Evolutionary conservation across 2,329 filamentous ascomycete genomes (phyloP).

Genomic region (Sarocladium kiliense): DNA sequence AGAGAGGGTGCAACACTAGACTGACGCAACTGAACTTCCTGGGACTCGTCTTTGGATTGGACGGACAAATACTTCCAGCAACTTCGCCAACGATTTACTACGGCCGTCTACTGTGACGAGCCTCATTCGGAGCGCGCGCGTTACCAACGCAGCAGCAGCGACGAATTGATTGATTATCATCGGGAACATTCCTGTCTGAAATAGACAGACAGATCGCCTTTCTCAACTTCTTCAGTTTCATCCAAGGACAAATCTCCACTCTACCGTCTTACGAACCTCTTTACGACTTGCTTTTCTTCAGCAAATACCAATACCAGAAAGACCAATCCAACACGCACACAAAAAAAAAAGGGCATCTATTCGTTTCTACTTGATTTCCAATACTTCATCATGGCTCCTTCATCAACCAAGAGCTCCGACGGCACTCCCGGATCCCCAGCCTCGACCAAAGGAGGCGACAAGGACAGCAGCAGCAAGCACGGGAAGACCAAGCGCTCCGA

Average conservation of each 20-base stretch:
- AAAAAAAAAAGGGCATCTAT: too few relatives aligned
- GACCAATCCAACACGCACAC: too few relatives aligned
- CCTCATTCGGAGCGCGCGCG: neutral
- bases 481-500: constrained; percentile 28
- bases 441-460: constrained; percentile 12
- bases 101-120: neutral
- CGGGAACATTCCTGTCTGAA: neutral
- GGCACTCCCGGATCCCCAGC: constrained; percentile 19
- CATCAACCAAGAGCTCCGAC: constrained; percentile 17
- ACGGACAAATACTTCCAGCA: too few relatives aligned
- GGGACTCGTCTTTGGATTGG: too few relatives aligned
- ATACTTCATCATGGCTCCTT: constrained; percentile 5
- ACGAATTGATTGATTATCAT: too few relatives aligned
- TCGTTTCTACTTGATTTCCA: too few relatives aligned
- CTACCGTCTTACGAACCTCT: constrained; percentile 1
- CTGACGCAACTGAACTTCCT: too few relatives aligned
- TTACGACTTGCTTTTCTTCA: neutral
- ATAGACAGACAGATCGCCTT: neutral
- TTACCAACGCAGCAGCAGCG: neutral
- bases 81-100: neutral
- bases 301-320: too few relatives aligned
- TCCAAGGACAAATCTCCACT: constrained; percentile 7
- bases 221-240: too few relatives aligned
- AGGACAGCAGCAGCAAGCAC: constrained; percentile 2
- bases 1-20: neutral